Base-by-base conservation (phyloP, 306 rosid species). In the Prunus dulcis region DNA sequence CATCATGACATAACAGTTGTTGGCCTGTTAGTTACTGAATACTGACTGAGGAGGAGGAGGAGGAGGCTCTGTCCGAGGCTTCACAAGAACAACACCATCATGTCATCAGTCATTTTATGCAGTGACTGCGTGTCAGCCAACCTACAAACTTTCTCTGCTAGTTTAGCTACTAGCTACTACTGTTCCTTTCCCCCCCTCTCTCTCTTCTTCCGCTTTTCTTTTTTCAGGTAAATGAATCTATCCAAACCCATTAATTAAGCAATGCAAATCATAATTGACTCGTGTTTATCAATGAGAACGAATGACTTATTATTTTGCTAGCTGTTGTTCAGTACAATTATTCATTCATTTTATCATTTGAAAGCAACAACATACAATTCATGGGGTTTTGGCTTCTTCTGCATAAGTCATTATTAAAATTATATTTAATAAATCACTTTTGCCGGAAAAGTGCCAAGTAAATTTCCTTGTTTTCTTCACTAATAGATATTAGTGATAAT, bases 401-500 rank as follows among this genome's bases (percentile, higher is more conserved):
- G 50, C 22, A 3, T 9, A 5, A 18, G 53, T 23, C 17, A 34
- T 41, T 46, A 56, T 55, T 56, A n/a, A 46, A 15, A 72, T 56
- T 27, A 56, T 72, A 41, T 22, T 72, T 22, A 72, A 72, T 28
- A 14, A 72, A 38, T 34, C 1, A 15, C 12, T 27, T 77, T 46
- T 49, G 25, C 22, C 7, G 51, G 22, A 25, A 76, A 66, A 5
- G 15, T n/a, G 3, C 19, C n/a, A 13, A 57, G 38, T 8, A 11
- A 58, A 50, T 74, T 67, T 78, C 9, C 53, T 77, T 32, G 82
- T 71, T 82, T 79, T 72, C 67, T 79, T 72, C 67, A 84, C 74
- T 62, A n/a, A 69, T 23, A 69, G 70, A 80, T 68, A 51, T 45
- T 47, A 55, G 38, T 83, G 76, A 86, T 79, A 66, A 86, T 84